Percentiles rank a stretch among this genome's conserved stretches.
Evolutionary conservation across 2,329 filamentous ascomycete species (phyloP).

Genomic region (Gaeumannomyces tritici): DNA sequence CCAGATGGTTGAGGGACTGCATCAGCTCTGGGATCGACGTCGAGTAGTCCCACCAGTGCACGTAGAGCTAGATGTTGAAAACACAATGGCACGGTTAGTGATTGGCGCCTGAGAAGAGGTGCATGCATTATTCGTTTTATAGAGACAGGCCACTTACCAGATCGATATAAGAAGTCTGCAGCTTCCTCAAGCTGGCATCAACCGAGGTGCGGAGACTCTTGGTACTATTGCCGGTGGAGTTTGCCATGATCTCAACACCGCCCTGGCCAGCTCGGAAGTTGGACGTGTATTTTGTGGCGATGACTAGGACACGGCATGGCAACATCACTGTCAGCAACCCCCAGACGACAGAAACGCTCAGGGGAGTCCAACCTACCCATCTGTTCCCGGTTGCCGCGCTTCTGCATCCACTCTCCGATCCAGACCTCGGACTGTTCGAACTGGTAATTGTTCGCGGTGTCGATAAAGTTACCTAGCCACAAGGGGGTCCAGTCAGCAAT

Average conservation of each 20-base stretch:
- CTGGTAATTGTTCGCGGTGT: constrained; percentile 63
- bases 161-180: constrained; percentile 62
- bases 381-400: constrained; percentile 53
- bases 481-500: not conserved
- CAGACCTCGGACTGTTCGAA: constrained; percentile 51
- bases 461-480: constrained; percentile 59
- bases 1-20: constrained; percentile 45
- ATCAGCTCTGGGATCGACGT: constrained; percentile 48
- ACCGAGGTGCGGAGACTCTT: constrained; percentile 51
- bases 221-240: constrained; percentile 48
- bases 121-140: not conserved
- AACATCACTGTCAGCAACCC: not conserved
- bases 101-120: no score
- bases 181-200: constrained; percentile 45
- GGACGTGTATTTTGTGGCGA: constrained; percentile 61
- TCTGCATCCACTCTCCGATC: constrained; percentile 63
- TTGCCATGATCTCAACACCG: constrained; percentile 35
- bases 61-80: constrained; percentile 24
- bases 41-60: constrained; percentile 48
- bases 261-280: constrained; percentile 35
- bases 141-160: constrained; percentile 26
- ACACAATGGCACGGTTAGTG: not conserved
- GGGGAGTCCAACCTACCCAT: constrained; percentile 32
- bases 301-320: constrained; percentile 30
- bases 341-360: constrained; percentile 4